A percentile compares a stretch with the other conserved stretches of the same genome.
Evolutionary conservation across 768 basidiomycete species (phyloP).

Genomic region (Termitomyces sp.): DNA sequence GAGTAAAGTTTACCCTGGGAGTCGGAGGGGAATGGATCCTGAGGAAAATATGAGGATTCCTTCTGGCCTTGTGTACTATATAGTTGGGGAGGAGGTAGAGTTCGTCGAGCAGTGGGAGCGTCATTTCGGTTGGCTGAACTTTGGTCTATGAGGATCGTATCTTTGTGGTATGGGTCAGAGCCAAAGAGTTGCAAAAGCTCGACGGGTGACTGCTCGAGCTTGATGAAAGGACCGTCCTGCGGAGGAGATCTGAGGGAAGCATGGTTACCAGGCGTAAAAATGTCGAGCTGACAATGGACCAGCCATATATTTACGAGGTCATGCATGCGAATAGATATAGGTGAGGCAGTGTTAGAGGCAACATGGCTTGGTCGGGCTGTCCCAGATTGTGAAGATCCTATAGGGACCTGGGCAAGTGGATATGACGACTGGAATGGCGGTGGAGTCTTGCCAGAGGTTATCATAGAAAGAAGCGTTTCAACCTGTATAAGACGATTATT

Average conservation of each 20-base stretch:
- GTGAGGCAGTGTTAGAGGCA: conserved; percentile 35
- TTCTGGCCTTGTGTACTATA: conserved; percentile 4
- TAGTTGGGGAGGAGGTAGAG: conserved; percentile 10
- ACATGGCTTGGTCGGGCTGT: conserved; percentile 25
- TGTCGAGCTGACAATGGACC: conserved; percentile 38
- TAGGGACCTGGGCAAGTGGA: conserved; percentile 20
- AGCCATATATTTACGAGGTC: conserved; percentile 61
- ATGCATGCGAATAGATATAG: conserved; percentile 48
- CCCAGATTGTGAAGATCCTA: conserved; percentile 11
- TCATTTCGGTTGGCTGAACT: conserved; percentile 1
- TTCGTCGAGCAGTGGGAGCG: neutral
- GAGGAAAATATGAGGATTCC: neutral
- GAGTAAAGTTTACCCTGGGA: conserved; percentile 5
- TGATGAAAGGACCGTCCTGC: conserved; percentile 19
- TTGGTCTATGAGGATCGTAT: conserved; percentile 10
- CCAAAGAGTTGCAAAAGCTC: conserved; percentile 12
- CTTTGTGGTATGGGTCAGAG: conserved; percentile 13
- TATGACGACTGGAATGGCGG: conserved; percentile 32
- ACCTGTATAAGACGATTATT: conserved; percentile 75
- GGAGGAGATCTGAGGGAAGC: neutral
- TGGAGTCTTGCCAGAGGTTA: conserved; percentile 34
- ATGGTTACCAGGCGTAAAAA: conserved; percentile 2
- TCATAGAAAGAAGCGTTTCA: conserved; percentile 53
- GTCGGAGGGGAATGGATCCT: neutral
- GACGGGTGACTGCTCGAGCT: conserved; percentile 24